These are phyloP conservation scores for Venturia oleaginea DNA, from an alignment of 2,329 filamentous ascomycete species.

Conservation along the genomic window DNA sequence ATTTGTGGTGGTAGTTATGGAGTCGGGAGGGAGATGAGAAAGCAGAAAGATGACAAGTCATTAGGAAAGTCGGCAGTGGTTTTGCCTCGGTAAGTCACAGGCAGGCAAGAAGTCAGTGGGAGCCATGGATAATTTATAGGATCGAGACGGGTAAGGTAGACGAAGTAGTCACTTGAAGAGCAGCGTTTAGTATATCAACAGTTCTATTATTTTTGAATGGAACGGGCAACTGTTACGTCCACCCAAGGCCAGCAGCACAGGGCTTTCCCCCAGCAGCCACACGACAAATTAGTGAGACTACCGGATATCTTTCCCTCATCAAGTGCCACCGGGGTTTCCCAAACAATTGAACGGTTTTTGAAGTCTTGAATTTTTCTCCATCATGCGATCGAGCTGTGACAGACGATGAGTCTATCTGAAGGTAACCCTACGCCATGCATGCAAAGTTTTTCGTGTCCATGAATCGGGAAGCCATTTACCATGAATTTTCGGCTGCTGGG, in stretches of 20 bases:
- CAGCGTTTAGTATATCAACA: not conserved
- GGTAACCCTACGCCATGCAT: constrained; percentile 10
- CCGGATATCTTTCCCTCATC: constrained; percentile 98
- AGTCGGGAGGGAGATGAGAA: too few species aligned
- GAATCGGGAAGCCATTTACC: constrained; percentile 33
- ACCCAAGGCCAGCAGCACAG: constrained; percentile 73
- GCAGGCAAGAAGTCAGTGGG: too few species aligned
- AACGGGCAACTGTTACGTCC: constrained; percentile 79
- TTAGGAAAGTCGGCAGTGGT: too few species aligned
- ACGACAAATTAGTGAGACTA: constrained; percentile 33
- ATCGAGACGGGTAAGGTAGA: not conserved
- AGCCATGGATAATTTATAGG: too few species aligned
- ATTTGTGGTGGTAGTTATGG: too few species aligned
- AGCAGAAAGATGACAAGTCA: too few species aligned
- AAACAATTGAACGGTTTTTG: not conserved
- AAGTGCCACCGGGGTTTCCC: constrained; percentile 48
- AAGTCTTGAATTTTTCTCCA: constrained; percentile 1
- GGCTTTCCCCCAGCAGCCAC: constrained; percentile 78
- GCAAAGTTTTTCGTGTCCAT: constrained; percentile 14
- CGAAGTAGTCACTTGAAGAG: not conserved
- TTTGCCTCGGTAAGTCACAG: too few species aligned
- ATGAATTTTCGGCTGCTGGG: constrained; percentile 25
- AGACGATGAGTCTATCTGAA: constrained; percentile 13
- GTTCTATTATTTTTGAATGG: constrained; percentile 8
- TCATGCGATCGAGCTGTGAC: not conserved